These are phyloP conservation scores for Moringa oleifera DNA, from an alignment of 345 rosid species.

Conservation along the genomic window DNA sequence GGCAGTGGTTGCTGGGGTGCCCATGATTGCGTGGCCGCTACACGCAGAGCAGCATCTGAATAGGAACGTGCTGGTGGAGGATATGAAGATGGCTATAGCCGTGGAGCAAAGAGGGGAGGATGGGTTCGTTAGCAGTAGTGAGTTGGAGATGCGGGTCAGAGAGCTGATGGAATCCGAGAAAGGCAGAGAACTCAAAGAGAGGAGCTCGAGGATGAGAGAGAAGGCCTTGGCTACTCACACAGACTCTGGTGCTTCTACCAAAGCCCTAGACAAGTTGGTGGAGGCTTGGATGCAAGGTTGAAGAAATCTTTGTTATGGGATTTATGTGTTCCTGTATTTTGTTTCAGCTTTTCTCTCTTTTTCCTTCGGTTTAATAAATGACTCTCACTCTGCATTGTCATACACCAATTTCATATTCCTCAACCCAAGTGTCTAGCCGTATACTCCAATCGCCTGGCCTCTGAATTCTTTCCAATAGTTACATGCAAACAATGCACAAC, in stretches of 20 bases:
- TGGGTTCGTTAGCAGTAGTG: conserved; percentile 36
- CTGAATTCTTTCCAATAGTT: too few species aligned
- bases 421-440: too few species aligned
- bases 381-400: too few species aligned
- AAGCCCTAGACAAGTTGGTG: conserved; percentile 14
- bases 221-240: conserved; percentile 14
- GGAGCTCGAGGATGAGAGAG: conserved; percentile 10
- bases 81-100: conserved; percentile 41
- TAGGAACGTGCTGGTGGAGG: conserved; percentile 35
- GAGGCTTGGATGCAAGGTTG: conserved; percentile 13
- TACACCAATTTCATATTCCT: too few species aligned
- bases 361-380: too few species aligned
- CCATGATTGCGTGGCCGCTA: conserved; percentile 27
- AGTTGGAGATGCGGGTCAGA: conserved; percentile 45
- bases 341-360: too few species aligned
- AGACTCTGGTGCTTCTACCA: conserved; percentile 22
- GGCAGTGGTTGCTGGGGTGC: conserved; percentile 41
- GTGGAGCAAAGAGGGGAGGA: conserved; percentile 24
- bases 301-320: too few species aligned
- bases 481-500: too few species aligned
- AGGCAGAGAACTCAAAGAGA: conserved; percentile 17
- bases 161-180: conserved; percentile 40
- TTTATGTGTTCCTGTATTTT: too few species aligned
- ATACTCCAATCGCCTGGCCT: too few species aligned
- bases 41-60: conserved; percentile 46